Evolutionary conservation across 805 yeast genomes (phyloP).

Genomic region (Saccharomycopsis guyanensis): DNA sequence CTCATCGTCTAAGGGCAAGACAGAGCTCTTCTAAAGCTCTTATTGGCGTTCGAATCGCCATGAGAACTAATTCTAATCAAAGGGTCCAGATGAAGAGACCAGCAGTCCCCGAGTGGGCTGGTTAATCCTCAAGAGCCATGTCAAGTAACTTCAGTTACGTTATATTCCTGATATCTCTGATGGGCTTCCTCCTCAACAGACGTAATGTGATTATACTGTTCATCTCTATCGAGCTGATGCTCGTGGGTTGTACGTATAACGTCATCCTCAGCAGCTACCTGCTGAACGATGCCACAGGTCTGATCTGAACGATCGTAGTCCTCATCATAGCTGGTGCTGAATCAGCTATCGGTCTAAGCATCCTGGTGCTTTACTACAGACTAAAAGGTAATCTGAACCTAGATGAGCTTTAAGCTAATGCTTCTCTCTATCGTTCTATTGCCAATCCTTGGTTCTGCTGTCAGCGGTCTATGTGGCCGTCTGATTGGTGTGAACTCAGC

Average conservation of each 20-base stretch:
- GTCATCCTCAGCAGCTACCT: slow-evolving; percentile 19
- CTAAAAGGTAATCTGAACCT: slow-evolving; percentile 22
- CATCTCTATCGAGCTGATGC: slow-evolving; percentile 22
- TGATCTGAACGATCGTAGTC: slow-evolving; percentile 19
- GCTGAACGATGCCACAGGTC: slow-evolving; percentile 22
- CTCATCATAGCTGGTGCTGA: slow-evolving; percentile 23
- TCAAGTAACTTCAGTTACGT: no score
- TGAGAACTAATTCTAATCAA: no score
- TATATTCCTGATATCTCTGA: slow-evolving; percentile 20
- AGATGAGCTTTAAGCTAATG: slow-evolving; percentile 15
- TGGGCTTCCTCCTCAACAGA: slow-evolving; percentile 22
- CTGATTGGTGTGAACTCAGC: slow-evolving; percentile 19
- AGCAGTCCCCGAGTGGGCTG: no score
- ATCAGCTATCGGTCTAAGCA: slow-evolving; percentile 23
- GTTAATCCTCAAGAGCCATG: no score
- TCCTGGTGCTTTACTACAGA: slow-evolving; percentile 23
- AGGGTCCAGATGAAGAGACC: no score
- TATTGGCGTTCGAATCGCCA: no score
- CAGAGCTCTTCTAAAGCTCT: no score
- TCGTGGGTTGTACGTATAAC: slow-evolving; percentile 21
- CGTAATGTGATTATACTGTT: slow-evolving; percentile 21
- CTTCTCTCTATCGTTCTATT: slow-evolving; percentile 19
- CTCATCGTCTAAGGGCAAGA: no score
- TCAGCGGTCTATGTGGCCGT: slow-evolving; percentile 22
- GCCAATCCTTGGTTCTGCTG: slow-evolving; percentile 20